These are phyloP conservation scores for Aspergillus bombycis DNA, from an alignment of 2,329 filamentous ascomycete species.

Conservation along the genomic window DNA sequence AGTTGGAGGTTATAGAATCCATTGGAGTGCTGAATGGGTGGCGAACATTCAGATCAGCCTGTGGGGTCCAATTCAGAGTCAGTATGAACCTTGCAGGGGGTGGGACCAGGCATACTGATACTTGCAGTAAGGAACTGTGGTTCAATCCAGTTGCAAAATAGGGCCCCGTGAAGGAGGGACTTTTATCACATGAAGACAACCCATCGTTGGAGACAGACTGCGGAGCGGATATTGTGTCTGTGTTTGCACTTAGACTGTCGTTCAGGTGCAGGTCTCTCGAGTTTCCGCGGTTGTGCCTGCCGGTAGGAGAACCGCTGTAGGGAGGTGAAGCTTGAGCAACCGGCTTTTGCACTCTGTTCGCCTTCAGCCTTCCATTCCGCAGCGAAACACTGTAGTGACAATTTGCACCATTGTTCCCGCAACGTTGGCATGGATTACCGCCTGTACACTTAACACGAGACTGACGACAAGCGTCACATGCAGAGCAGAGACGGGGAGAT, in stretches of 20 bases:
- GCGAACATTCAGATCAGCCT: background rate
- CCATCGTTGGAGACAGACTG: background rate
- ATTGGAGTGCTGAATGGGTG: background rate
- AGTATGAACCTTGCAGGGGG: background rate
- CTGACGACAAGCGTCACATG: constrained; percentile 7
- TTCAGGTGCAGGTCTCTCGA: background rate
- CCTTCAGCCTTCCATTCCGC: constrained; percentile 7
- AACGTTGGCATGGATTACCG: constrained; percentile 5
- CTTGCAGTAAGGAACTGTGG: background rate
- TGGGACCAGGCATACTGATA: background rate
- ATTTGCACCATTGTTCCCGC: constrained; percentile 1
- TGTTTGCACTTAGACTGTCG: background rate
- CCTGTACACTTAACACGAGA: constrained; percentile 8
- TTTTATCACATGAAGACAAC: background rate
- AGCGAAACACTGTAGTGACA: constrained; percentile 8
- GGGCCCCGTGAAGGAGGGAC: background rate
- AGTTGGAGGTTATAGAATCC: background rate
- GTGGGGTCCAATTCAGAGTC: background rate
- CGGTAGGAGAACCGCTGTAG: background rate
- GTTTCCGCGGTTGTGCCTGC: background rate
- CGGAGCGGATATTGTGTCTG: background rate
- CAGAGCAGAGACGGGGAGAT: constrained; percentile 2
- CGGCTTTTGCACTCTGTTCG: background rate
- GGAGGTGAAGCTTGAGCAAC: background rate
- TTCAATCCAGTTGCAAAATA: background rate